Conservation (phyloP, 345 rosid genomes). For the Melaleuca quinquenervia region DNA sequence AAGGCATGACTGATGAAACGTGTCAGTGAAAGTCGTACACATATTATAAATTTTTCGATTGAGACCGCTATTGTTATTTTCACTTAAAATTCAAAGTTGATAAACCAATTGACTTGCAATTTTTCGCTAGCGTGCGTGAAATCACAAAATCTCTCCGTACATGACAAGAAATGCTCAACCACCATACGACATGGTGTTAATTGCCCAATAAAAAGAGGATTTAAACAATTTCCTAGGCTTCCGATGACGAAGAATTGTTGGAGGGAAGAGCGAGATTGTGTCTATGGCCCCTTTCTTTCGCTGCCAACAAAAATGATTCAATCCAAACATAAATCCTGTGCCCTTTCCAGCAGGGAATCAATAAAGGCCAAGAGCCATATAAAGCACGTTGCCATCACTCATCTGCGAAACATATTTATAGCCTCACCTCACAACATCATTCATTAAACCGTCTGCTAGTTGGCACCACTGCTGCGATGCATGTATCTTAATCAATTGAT, state of each 20-base stretch:
- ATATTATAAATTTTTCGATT: rapidly evolving
- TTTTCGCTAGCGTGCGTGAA: rapidly evolving
- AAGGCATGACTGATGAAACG: not conserved
- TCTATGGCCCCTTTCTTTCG: not conserved
- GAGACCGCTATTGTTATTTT: rapidly evolving
- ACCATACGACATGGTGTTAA: too few species aligned
- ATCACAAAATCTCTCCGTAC: rapidly evolving
- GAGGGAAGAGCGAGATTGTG: not conserved
- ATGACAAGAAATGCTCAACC: not conserved
- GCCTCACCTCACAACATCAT: not conserved
- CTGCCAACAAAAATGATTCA: not conserved
- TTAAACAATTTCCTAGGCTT: too few species aligned
- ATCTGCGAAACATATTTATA: not conserved
- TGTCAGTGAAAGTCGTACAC: too few species aligned
- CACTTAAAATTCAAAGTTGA: rapidly evolving
- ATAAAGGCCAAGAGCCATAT: not conserved
- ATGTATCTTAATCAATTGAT: not conserved
- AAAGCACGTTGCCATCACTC: not conserved
- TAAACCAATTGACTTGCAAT: too few species aligned
- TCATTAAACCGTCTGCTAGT: not conserved
- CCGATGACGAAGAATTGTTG: not conserved
- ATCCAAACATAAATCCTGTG: not conserved
- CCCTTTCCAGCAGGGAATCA: not conserved
- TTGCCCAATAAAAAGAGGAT: not conserved
- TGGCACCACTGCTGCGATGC: not conserved